These are phyloP conservation scores for Fusarium nodosum DNA, from an alignment of 2,329 filamentous ascomycete species.

Conservation along the genomic window DNA sequence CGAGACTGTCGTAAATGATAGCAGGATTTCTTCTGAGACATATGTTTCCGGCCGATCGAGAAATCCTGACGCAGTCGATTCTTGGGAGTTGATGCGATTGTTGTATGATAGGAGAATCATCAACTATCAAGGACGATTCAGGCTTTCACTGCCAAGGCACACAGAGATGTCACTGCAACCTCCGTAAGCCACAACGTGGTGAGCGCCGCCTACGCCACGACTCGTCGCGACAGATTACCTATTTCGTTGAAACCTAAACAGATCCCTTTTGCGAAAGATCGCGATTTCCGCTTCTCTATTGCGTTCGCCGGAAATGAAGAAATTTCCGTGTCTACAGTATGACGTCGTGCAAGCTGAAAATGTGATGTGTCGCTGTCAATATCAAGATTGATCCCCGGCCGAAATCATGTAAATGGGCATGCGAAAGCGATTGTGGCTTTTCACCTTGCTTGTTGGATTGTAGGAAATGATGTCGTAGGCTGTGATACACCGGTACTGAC, in stretches of 20 bases:
- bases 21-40: conserved; percentile 16
- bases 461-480: conserved; percentile 20
- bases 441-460: conserved; percentile 14
- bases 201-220: conserved; percentile 39
- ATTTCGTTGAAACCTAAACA: conserved; percentile 20
- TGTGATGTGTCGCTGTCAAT: conserved; percentile 17
- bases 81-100: conserved; percentile 4
- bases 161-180: conserved; percentile 25
- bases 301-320: background rate
- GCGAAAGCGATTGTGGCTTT: conserved; percentile 33
- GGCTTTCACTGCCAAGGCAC: conserved; percentile 12
- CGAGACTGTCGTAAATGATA: conserved; percentile 23
- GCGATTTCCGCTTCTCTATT: conserved; percentile 14
- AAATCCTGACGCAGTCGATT: conserved; percentile 19
- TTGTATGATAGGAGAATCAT: background rate
- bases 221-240: conserved; percentile 16
- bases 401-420: conserved; percentile 1
- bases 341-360: conserved; percentile 20
- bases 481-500: conserved; percentile 6
- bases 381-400: conserved; percentile 3
- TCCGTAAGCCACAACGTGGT: conserved; percentile 19
- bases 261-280: conserved; percentile 19
- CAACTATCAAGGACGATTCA: background rate
- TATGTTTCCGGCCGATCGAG: conserved; percentile 21
- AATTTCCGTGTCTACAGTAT: background rate